Base-by-base conservation (phyloP, 2,329 filamentous ascomycete genomes). In the Karstenula rhodostoma region DNA sequence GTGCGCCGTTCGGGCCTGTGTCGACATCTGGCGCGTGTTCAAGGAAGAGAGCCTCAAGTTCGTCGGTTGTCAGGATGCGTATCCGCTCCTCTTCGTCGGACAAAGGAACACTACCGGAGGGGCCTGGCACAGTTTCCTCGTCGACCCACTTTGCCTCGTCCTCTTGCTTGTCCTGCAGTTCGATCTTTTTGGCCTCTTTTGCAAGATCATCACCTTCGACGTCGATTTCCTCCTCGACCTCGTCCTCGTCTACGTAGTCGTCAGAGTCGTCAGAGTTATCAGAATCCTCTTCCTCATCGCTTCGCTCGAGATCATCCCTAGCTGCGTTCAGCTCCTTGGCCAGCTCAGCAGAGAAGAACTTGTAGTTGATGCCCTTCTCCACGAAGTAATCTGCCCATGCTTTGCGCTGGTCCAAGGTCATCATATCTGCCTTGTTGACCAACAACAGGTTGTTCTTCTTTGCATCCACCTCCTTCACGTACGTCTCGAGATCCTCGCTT, bases 341-440 rank as follows among this genome's bases (percentile, higher is more conserved):
- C 60, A 99, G 79, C 62, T 91, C 89, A 1, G 95, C 95, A 1
- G 96, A 99, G 83, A 99, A 99, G 83, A 98, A 99, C 71, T 90
- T 91, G 83, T 95, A 99, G 56, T 91, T 88, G 73, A 99, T 96
- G 29, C 89, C 88, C 27, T 90, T 87, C 68, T 88, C 83, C 68
- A 89, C 89, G 68, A 99, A 92, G 74, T 97, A 93, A 68, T 90
- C 87, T 3, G 94, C 94, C 95, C 95, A 99, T 0, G 85, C 83
- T 66, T 86, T 86, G 66, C 95, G 85, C 81, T 99, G 96, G 71
- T 88, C 87, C 50, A 88, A 78, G 1, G 94, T 96, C 92, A 99
- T 94, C 95, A 99, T 97, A 80, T 99, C 95, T 48, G 95, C 94
- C 84, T 99, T 99, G 84, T 99, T 99, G 74, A 99, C 94, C 57